Evolutionary conservation across 441 rosid species (phyloP), one percentile per base, ranked within the genome.

Genomic region (Geranium incanum): DNA sequence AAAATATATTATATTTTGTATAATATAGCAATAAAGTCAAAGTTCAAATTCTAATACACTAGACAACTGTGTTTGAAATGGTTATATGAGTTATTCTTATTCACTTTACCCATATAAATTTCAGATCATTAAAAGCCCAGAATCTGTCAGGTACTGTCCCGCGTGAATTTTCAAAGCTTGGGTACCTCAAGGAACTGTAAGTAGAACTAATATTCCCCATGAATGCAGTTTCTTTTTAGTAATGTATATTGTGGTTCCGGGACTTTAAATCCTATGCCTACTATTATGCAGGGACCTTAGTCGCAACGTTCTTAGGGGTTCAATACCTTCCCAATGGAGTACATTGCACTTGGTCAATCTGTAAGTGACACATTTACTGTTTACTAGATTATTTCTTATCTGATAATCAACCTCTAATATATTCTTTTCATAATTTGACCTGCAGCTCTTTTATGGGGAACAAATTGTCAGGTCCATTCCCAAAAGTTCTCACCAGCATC

Each of bases 401-500:
- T 1, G 18, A 9, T 68, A 52, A 52, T 28, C 59, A 55, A 70
- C 28, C 50, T 59, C 2, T 6, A 13, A 18, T 45, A 37, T 1
- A 66, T 57, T 36, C 67, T 72, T 71, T 74, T 79, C 59, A 41
- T 69, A 6, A 72, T 70, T 62, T 36, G 43, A 38, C 70, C 12
- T 75, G 79, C 85, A 89, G 98, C 80, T 88, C 87, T 71, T 74
- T 93, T 21, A 93, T 93, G 98, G 98, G 98, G 78, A 93, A 91
- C 74, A 80, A 77, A 69, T 72, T 93, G 75, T 87, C 95, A 9
- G 98, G 96, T 70, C 84, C 95, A 38, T 93, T 93, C 72, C 98
- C 98, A 0, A 82, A 72, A 78, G 92, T 82, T 71, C 79, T 93
- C 64, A 86, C 95, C 70, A 80, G 77, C 70, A 80, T 93, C 76